Evolutionary conservation across 305 asterid species (phyloP), one percentile per base, ranked within the genome.

Genomic region (Vinca major): DNA sequence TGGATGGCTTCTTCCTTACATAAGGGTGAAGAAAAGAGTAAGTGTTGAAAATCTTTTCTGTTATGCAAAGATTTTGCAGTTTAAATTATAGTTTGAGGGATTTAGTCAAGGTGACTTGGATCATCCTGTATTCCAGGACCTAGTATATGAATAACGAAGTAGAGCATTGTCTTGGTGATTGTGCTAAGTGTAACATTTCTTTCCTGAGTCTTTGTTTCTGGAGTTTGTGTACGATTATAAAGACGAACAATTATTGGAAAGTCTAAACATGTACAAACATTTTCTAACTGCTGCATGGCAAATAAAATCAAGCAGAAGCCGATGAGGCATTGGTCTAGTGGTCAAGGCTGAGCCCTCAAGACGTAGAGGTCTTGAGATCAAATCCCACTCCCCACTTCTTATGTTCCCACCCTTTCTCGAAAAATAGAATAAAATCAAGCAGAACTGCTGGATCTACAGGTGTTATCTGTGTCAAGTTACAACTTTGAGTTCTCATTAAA

Each of bases 1-100:
- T 90, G 99, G 99, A 78, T 93, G 89, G 98, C 94, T 68, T 86
- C 98, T 74, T 92, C 98, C 68, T 86, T 92, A 74, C 97, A 92
- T 68, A 79, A 73, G 81, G 96, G 89, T 67, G 99, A 93, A 86
- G 96, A 88, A 72, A 82, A 82, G 79, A 88, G 99, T 87, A 76
- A 71, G 76, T 60, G n/a, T 58, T 62, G 47, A 21, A 21, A 48
- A 40, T 11, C 9, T 56, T 4, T 20, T 2, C 12, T 19, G 55
- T 33, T 20, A 37, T 36, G 21, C 37, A 14, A 39, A 41, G 41
- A 19, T 67, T 40, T 51, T 8, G 50, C 13, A 11, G 16, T 43
- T 39, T 21, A 60, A 39, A 54, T 68, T 14, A 41, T 51, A 17
- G 4, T 66, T 66, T 16, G 9, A 21, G 11, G 6, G 13, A 33